These are phyloP conservation scores for Neurospora pannonica DNA, from an alignment of 495 filamentous ascomycete species.

Conservation along the genomic window DNA sequence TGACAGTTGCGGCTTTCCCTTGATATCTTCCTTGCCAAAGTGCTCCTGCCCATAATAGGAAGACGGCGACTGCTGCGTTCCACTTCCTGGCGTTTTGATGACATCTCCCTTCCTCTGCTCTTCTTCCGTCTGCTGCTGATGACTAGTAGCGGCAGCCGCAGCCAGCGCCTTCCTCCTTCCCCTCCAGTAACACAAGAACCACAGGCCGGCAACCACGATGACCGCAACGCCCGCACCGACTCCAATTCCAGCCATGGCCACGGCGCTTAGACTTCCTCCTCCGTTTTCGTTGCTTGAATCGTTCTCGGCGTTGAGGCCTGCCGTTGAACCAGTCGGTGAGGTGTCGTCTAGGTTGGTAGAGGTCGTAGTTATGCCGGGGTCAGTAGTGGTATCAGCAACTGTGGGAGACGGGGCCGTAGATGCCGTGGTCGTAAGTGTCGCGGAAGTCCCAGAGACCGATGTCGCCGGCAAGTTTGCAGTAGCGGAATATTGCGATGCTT, in stretches of 20 bases:
- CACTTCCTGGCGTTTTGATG: too few relatives aligned
- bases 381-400: neutral
- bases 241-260: constrained; percentile 20
- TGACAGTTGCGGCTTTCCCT: neutral
- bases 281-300: neutral
- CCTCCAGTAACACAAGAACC: neutral
- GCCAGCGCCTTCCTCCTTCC: neutral
- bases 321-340: neutral
- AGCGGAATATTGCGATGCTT: neutral
- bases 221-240: constrained; percentile 14
- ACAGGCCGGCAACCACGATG: constrained; percentile 10
- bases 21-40: neutral
- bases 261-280: constrained; percentile 10
- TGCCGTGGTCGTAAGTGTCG: neutral
- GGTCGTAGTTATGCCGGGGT: neutral
- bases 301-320: neutral
- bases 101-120: too few relatives aligned
- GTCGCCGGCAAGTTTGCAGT: neutral
- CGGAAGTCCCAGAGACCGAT: too few relatives aligned
- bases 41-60: too few relatives aligned
- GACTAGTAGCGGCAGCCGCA: too few relatives aligned
- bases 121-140: too few relatives aligned
- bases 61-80: too few relatives aligned
- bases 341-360: neutral
- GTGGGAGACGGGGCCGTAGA: neutral